Base-by-base conservation (phyloP, 805 yeast genomes). In the Lipomyces lipofer region DNA sequence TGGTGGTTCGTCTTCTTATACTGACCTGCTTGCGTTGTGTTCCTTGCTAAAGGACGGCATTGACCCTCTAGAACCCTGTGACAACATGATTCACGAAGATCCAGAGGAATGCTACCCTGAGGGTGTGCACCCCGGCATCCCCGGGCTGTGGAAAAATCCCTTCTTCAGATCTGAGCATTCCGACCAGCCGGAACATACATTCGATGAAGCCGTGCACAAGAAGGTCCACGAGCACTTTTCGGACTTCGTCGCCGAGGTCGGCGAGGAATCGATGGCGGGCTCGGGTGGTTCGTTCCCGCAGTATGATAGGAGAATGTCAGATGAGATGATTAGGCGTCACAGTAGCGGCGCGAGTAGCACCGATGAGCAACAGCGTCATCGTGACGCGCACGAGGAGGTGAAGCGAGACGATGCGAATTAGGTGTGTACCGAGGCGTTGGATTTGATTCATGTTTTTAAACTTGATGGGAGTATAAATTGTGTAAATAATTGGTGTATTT, bases 81-180 rank as follows among this genome's bases (percentile, higher is more conserved):
- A 49, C 30, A 52, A 40, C 28, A 49, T 29, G 28, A 25, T 44
- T 4, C 44, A 21, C 25, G 54, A 56, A 15, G 57, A 52, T 49
- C 45, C 28, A 24, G 60, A 56, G 22, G 52, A 49, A 27, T 38
- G 38, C 38, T 52, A 42, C 43, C 51, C 54, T 1, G 58, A 52
- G 28, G 60, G 60, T 9, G 29, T 30, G 24, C 60, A 56, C 38
- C 60, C 60, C n/a, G 60, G 60, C 32, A 54, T 56, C 50, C 35
- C 49, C 44, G 60, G 60, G 6, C 46, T 56, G 17, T 56, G 60
- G 60, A 52, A 53, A 32, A 56, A 56, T 45, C 60, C 60, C 3
- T 56, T 44, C 49, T 56, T 50, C 53, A 53, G 47, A 36, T 4
- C 39, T 5, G 49, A 15, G n/a, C 21, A 17, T n/a, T 13, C 36